These are phyloP conservation scores for Vishniacozyma victoriae DNA, from an alignment of 768 basidiomycete genomes.

Conservation along the genomic window DNA sequence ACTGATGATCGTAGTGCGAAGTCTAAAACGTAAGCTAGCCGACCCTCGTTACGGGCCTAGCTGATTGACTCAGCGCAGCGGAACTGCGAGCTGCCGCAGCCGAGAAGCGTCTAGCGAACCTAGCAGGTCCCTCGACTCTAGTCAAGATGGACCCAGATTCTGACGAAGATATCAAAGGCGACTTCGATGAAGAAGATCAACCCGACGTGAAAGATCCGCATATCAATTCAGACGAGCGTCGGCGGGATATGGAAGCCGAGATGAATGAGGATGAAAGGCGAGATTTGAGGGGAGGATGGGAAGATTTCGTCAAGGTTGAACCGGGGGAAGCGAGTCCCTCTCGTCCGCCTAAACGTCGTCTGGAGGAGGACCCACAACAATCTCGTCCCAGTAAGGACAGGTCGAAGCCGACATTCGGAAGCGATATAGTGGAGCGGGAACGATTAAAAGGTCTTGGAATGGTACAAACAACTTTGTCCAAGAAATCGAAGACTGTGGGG, in stretches of 20 bases:
- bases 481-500: background rate
- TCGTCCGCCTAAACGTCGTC: background rate
- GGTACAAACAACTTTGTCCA: background rate
- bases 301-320: constrained; percentile 19
- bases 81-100: constrained; percentile 35
- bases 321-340: background rate
- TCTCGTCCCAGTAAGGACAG: background rate
- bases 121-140: constrained; percentile 6
- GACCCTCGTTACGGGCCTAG: too few species aligned
- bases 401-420: constrained; percentile 6
- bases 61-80: constrained; percentile 13
- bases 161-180: constrained; percentile 6
- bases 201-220: constrained; percentile 31
- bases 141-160: constrained; percentile 8
- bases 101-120: constrained; percentile 22
- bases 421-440: constrained; percentile 11
- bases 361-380: background rate
- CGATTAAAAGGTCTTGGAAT: constrained; percentile 8
- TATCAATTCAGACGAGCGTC: constrained; percentile 20
- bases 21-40: constrained; percentile 19
- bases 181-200: constrained; percentile 8
- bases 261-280: constrained; percentile 33
- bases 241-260: constrained; percentile 35
- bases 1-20: constrained; percentile 11
- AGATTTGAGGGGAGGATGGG: constrained; percentile 31